Evolutionary conservation across 345 rosid genomes (phyloP), one percentile per base, ranked within the genome.

Genomic region (Carallia brachiata): DNA sequence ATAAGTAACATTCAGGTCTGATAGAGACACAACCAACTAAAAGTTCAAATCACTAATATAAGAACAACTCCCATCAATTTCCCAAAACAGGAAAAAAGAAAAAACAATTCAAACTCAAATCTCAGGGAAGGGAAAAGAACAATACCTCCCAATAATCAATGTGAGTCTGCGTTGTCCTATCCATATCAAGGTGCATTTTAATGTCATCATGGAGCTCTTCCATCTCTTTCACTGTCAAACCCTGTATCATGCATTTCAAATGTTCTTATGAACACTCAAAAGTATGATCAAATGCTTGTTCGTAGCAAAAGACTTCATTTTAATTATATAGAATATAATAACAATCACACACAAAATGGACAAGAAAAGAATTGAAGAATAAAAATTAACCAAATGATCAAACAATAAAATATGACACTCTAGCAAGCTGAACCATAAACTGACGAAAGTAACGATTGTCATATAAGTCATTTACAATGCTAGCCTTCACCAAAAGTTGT

Each of bases 191-290:
- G 83, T 94, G 90, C 98, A 94, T 87, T 81, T 91, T 94, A 70
- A 94, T 91, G 82, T 94, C 98, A 76, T 86, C 97, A 27, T 79
- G 93, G 69, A 94, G 95, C 72, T 94, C 98, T 81, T 91, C 97
- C 92, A 88, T 88, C 75, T 91, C 98, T 69, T 87, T 94, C 61
- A 83, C 93, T 1, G 93, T 86, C 84, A 94, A 83, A 47, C 96
- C 98, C 93, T 93, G 84, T 68, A 79, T 74, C 47, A 64, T 30
- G 53, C 36, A 71, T 36, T 64, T 61, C 72, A 78, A 70, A 40
- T 28, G 66, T 17, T 28, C 48, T 55, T 28, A 55, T 64, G 19
- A 68, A 39, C 19, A 36, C 59, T 67, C 59, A 7, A 12, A 23
- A 2, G 50, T 44, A 44, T 13, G 4, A 44, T 44, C 50, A 44